These are phyloP conservation scores for Isoetes taiwanensis DNA, from an alignment of 75 land plant species.

Conservation along the genomic window DNA sequence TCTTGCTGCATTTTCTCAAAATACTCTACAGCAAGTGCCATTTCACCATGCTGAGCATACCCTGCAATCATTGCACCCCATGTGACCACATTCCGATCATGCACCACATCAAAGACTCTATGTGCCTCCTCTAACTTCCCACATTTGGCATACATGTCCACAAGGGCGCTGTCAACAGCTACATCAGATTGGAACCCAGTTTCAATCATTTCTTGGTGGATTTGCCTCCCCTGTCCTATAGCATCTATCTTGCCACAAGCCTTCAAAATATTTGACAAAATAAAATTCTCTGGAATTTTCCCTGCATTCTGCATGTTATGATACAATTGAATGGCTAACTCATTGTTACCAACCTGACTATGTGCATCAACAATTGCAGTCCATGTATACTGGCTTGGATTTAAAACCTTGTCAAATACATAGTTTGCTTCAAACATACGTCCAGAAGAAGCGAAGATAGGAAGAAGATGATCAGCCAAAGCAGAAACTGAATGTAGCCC, in stretches of 20 bases:
- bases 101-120: slow-evolving; percentile 12
- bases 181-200: slow-evolving; percentile 21
- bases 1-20: neutral
- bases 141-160: slow-evolving; percentile 26
- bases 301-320: slow-evolving; percentile 8
- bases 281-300: slow-evolving; percentile 14
- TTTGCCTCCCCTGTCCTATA: slow-evolving; percentile 11
- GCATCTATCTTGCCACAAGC: slow-evolving; percentile 11
- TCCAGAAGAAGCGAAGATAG: slow-evolving; percentile 14
- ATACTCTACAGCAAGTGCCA: neutral
- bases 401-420: neutral
- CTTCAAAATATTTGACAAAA: slow-evolving; percentile 19
- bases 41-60: neutral
- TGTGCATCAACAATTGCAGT: slow-evolving; percentile 33
- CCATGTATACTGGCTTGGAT: slow-evolving; percentile 15
- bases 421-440: neutral
- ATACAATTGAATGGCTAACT: slow-evolving; percentile 20
- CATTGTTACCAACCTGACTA: slow-evolving; percentile 7
- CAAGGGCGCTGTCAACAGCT: slow-evolving; percentile 20
- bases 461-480: slow-evolving; percentile 11
- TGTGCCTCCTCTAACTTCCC: slow-evolving; percentile 11
- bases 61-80: neutral
- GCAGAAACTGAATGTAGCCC: slow-evolving; percentile 3
- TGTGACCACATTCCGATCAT: neutral
- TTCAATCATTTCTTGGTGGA: slow-evolving; percentile 13